Evolutionary conservation across 257 asterid genomes (phyloP), one percentile per base, ranked within the genome.

Genomic region (Penstemon newberryi): DNA sequence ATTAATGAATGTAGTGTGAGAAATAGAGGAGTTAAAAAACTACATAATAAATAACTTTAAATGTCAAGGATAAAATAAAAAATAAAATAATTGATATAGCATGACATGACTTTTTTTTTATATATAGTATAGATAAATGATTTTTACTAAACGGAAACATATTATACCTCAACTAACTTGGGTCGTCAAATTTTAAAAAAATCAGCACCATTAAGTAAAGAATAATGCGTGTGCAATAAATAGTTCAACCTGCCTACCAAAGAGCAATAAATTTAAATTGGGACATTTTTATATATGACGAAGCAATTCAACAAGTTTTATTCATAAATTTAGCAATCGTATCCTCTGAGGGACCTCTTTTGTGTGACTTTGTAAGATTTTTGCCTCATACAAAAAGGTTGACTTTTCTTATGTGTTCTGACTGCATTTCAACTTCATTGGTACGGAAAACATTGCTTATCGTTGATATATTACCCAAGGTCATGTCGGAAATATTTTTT

Each of bases 181-280:
- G 18, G 18, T 3, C 13, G 13, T 47, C 53, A 47, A 10, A 15
- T 15, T 6, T 47, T 15, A 0, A 49, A 13, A 12, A 49, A 49
- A 5, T 9, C 19, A 15, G 54, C 54, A 49, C 18, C 11, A 9
- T 60, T 39, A 53, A 61, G 63, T 50, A 51, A 18, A 15, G 18
- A 15, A n/a, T 55, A 4, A 25, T 36, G 36, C 18, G 39, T 58
- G 56, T 37, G 71, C 46, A 68, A 65, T 60, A 46, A 52, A 58
- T 70, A 69, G 39, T n/a, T 12, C 19, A 47, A 71, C 79, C 75
- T 50, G 72, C 83, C 65, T 37, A 69, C 57, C 43, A 70, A 65
- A 70, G 42, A 47, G 71, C 63, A 72, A 72, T 81, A 75, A 75
- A 72, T 78, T 52, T 19, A 45, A 58, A 25, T 59, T 56, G 65